Evolutionary conservation across 116 monocot genomes (phyloP), one percentile per base, ranked within the genome.

Genomic region (Posidonia oceanica): DNA sequence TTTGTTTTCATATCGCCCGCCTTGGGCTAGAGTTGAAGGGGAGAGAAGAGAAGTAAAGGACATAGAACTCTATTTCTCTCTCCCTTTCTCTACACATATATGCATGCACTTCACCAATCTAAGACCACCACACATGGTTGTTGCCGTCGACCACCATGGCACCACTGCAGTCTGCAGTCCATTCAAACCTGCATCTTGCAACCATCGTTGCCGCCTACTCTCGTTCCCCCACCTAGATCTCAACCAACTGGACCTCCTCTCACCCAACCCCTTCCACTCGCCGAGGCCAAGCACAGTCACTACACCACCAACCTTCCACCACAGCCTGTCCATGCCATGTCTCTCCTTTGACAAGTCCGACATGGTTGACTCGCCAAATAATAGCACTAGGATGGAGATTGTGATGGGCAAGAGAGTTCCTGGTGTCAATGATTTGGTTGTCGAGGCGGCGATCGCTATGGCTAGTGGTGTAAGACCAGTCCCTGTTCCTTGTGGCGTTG

Each of bases 291-390:
- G 17, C 36, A 5, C 58, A 36, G 10, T 70, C 68, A 16, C 73
- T 15, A 13, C 72, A 41, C 16, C 80, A 21, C 61, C 76, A 4
- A 41, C 4, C 64, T 76, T 87, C 80, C 80, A 75, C 75, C 84
- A 86, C 52, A 96, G 88, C 76, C 72, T 79, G 66, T 96, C 95
- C 63, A 86, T 91, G 0, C 91, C 96, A 3, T 96, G 86, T 78
- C 79, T 85, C 67, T 42, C 64, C 63, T 66, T 78, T 59, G 38
- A 23, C 44, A 15, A 23, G 48, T 21, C 80, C 67, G 22, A 36
- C 54, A 16, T 37, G 17, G n/a, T 59, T 5, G 67, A 39, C n/a
- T 36, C 66, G 14, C 21, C 10, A 11, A 39, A 61, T 64, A 53
- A 66, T 44, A 16, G 72, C 36, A 69, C 78, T 39, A 62, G 71